A percentile compares a stretch with the other conserved stretches of the same genome.
phyloP scores from a whole-genome alignment of 2,329 filamentous ascomycete genomes.

The Paracorniculantispora psalliotae region DNA sequence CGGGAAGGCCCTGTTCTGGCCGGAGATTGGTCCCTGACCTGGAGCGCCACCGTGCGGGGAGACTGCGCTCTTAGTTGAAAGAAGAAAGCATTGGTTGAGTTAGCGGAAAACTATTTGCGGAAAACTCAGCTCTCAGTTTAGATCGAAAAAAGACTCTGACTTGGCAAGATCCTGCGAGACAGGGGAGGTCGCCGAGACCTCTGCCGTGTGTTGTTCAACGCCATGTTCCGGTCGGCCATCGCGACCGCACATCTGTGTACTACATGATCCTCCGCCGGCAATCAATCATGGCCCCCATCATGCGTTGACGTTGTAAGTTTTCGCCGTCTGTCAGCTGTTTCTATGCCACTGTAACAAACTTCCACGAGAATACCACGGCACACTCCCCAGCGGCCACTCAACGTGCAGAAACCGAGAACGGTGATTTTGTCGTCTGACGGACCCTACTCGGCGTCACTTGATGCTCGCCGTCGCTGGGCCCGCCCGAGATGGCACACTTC shows the following conservation, averaged over 20 bases:
- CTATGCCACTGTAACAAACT: background rate
- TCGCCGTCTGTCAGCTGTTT: background rate
- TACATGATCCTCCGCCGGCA: too few relatives aligned
- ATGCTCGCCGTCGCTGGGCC: background rate
- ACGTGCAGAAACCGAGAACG: background rate
- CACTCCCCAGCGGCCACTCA: background rate
- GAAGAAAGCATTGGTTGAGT: background rate
- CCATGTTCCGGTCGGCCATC: background rate
- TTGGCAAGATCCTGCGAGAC: background rate
- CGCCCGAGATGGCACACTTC: slow-evolving; percentile 1
- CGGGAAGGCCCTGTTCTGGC: background rate
- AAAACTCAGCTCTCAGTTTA: background rate
- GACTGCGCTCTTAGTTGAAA: background rate
- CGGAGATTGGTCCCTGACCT: slow-evolving; percentile 7
- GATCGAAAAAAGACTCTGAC: background rate
- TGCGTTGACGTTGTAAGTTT: background rate
- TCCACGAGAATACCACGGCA: background rate
- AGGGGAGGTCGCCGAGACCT: background rate
- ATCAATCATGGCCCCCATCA: too few relatives aligned
- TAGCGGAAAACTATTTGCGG: background rate
- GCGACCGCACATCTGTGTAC: background rate
- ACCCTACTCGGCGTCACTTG: slow-evolving; percentile 12
- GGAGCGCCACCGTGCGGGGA: slow-evolving; percentile 7
- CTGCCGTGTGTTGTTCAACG: background rate
- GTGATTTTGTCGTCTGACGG: slow-evolving; percentile 11